A percentile compares a stretch with the other conserved stretches of the same genome.
These are phyloP conservation scores for Ascosphaera acerosa DNA, from an alignment of 2,329 filamentous ascomycete genomes.

Conservation along the genomic window DNA sequence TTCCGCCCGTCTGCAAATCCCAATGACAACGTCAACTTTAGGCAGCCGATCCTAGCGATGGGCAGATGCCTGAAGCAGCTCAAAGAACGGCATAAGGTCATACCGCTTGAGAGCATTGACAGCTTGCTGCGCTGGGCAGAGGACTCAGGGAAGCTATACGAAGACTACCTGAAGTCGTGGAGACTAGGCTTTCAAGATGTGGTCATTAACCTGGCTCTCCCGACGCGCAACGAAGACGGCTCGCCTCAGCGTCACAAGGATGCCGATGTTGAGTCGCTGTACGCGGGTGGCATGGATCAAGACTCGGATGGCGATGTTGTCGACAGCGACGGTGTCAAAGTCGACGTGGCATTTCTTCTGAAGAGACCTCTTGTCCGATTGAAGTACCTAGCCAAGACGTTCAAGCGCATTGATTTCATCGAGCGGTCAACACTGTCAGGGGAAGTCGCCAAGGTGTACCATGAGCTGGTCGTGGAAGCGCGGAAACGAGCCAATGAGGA, in stretches of 20 bases:
- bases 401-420: constrained; percentile 32
- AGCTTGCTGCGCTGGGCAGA: constrained; percentile 61
- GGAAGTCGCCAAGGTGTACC: constrained; percentile 36
- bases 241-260: constrained; percentile 10
- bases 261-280: constrained; percentile 23
- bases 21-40: constrained; percentile 36
- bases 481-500: constrained; percentile 51
- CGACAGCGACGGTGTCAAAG: constrained; percentile 58
- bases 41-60: constrained; percentile 82
- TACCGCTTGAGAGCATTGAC: constrained; percentile 47
- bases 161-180: constrained; percentile 71
- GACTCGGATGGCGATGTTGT: constrained; percentile 35
- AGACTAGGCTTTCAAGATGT: constrained; percentile 83
- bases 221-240: constrained; percentile 33
- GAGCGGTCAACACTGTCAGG: constrained; percentile 27
- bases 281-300: constrained; percentile 26
- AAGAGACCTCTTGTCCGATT: constrained; percentile 71
- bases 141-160: constrained; percentile 51
- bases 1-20: constrained; percentile 33
- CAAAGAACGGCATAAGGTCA: constrained; percentile 52
- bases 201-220: constrained; percentile 71
- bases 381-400: constrained; percentile 65
- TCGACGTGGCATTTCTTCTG: constrained; percentile 80
- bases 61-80: constrained; percentile 70
- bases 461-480: constrained; percentile 49